Base-by-base conservation (phyloP, 768 basidiomycete genomes). In the Panaeolus cyanescens region DNA sequence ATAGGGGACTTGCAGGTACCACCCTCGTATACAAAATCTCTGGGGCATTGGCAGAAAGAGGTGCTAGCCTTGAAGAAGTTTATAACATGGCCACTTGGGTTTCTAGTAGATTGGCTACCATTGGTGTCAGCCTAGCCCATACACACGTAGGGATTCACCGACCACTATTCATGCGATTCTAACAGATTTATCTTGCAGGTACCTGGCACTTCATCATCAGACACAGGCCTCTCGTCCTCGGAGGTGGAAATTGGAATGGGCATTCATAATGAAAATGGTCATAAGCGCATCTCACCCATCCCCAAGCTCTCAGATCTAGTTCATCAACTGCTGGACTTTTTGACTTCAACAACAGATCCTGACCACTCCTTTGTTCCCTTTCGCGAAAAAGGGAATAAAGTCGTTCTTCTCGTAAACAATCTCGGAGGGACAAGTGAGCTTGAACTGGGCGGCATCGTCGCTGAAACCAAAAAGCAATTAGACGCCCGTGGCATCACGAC, bases 221-320 rank as follows among this genome's bases (percentile, higher is more conserved):
- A 84, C 33, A 82, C 84, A 12, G 81, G 85, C 69, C 79, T 95
- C 22, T 79, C 78, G 3, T 68, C 74, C 12, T 75, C 82, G 20
- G 91, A 94, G 71, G 85, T 95, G 57, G 95, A 96, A 75, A 89
- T 96, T 61, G 95, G 95, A 17, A 86, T 93, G 80, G 92, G 95
- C 12, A 91, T 96, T 59, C 95, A 96, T 76, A 96, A 96, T 68
- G 95, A 96, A 75, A 85, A 87, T 53, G 95, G 91, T 7, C 82
- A 87, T 63, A 77, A 79, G 39, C 87, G 87, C 30, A 65, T 90
- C 33, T 87, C 88, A 0, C 91, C 90, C 4, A 79, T 89, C 2
- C 93, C 94, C 0, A 80, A 88, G 9, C 82, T 92, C 53, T 79
- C 83, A 15, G 79, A 89, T 63, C 85, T 96, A 59, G 78, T 95